Evolutionary conservation across 176 grass and related monocot species (phyloP), one percentile per base, ranked within the genome.

Genomic region (Zoysia pacifica): DNA sequence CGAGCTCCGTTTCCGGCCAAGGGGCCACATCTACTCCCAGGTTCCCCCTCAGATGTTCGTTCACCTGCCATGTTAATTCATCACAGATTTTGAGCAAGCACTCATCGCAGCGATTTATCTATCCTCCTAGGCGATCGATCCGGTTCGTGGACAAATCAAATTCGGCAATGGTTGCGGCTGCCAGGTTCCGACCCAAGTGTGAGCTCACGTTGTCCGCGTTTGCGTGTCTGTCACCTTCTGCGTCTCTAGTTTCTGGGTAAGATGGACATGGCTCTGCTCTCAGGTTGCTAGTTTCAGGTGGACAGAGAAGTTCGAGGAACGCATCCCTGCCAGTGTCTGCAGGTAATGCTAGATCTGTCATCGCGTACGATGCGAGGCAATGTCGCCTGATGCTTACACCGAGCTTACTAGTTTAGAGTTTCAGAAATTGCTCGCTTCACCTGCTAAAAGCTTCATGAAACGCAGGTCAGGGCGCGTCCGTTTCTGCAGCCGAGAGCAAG

Each of bases 391-490:
- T 80, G 1, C 4, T 48, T 79, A 71, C 13, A 58, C 14, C 7
- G 4, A 18, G 10, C 28, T 18, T 53, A 13, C 16, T 13, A 28
- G 11, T 81, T 77, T 48, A 63, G 52, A 74, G 5, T 48, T 79
- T 79, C 39, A 49, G 72, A 77, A 15, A 0, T 11, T 39, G 42
- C 54, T 11, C 28, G 42, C 54, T 81, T 66, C 66, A 15, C 0
- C 5, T 39, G 42, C 54, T 81, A 74, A 75, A 2, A 16, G 50
- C 5, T 83, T 79, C 59, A 68, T 67, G 8, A 55, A 78, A n/a
- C 77, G 73, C 82, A 94, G 89, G 89, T 46, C 67, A 82, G 76
- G 58, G 62, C 37, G 77, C 92, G 58, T 89, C 92, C 1, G 72
- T 89, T 74, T 48, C 86, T 15, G 79, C 85, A 49, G 64, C 43